Evolutionary conservation across 371 early-diverging fungal genomes (phyloP).

Genomic region (Furculomyces boomerangus): DNA sequence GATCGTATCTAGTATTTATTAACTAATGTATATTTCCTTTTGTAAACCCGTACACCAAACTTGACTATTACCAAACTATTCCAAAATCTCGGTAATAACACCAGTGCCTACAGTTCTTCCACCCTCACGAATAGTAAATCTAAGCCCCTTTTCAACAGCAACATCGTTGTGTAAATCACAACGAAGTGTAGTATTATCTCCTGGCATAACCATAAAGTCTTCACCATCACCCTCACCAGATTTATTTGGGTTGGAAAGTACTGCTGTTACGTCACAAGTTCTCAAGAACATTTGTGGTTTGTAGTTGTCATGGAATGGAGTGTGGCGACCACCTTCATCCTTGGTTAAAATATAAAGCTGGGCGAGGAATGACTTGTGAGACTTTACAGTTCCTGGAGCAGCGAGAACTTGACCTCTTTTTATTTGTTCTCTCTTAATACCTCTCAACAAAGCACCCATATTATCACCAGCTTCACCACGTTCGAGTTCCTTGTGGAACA

Average conservation of each 20-base stretch:
- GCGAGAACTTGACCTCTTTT: conserved; percentile 89
- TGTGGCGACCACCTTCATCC: conserved; percentile 97
- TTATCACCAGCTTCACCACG: conserved; percentile 96
- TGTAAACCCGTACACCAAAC: too few species aligned
- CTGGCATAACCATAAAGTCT: conserved; percentile 96
- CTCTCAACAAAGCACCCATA: conserved; percentile 92
- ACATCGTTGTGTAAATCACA: conserved; percentile 64
- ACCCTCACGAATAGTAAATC: conserved; percentile 96
- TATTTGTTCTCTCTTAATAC: conserved; percentile 91
- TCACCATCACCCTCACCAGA: conserved; percentile 58
- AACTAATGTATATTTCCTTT: too few species aligned
- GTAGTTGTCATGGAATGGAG: conserved; percentile 92
- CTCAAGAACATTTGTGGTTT: conserved; percentile 89
- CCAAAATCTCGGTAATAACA: conserved; percentile 35
- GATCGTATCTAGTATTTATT: too few species aligned
- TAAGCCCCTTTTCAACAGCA: conserved; percentile 80
- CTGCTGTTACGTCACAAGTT: conserved; percentile 85
- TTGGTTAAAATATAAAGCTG: conserved; percentile 88
- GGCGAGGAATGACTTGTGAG: conserved; percentile 83
- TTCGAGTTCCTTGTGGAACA: conserved; percentile 98
- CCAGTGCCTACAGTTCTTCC: conserved; percentile 96
- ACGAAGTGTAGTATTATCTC: conserved; percentile 78
- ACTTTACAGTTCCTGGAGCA: conserved; percentile 78
- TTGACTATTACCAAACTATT: too few species aligned
- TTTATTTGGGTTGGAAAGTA: conserved; percentile 55